Base-by-base conservation (phyloP, 768 basidiomycete species). In the Postia placenta region DNA sequence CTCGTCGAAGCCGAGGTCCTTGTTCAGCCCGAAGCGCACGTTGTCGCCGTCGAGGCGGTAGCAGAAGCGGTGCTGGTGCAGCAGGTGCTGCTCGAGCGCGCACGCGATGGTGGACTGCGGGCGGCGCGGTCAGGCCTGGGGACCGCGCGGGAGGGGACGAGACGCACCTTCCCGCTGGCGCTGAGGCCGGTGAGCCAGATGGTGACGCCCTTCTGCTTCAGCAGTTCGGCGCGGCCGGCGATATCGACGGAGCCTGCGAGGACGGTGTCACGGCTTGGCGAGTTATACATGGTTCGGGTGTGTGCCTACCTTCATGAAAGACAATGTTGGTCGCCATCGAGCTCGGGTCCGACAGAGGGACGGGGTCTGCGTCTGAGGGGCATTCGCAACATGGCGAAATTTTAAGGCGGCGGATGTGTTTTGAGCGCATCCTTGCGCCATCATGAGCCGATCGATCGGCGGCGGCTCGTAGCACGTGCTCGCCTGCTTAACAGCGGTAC, bases 1-100 rank as follows among this genome's bases (percentile, higher is more conserved):
- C 61, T 93, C 91, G 57, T 91, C 87, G 60, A 97, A 97, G 3
- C 92, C 91, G 35, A 97, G 83, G 63, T 96, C 93, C 69, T 88
- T 97, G 76, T 98, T 99, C 45, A 99, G 72, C 6, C 96, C 96
- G 60, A 95, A 92, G 53, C 96, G 83, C 47, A 99, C 74, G 64
- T 93, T 94, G 70, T 98, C 96, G 2, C 96, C 96, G 60, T 99
- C 96, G 28, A 99, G 77, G 22, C 95, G 83, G 67, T 97, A 98
- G 37, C 84, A 72, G 60, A 89, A 93, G 60, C 87, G 89, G 53
- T 79, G 79, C 44, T 86, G 72, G 68, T 93, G 90, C 46, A 99
- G 74, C 5, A 99, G 78, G 65, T 94, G 90, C 64, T 96, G 93
- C 67, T 99, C 96, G 51, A 99, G 76, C 19, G 96, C 96, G 59